These are phyloP conservation scores for Cardamine resedifolia DNA, from an alignment of 345 rosid genomes.

Conservation along the genomic window DNA sequence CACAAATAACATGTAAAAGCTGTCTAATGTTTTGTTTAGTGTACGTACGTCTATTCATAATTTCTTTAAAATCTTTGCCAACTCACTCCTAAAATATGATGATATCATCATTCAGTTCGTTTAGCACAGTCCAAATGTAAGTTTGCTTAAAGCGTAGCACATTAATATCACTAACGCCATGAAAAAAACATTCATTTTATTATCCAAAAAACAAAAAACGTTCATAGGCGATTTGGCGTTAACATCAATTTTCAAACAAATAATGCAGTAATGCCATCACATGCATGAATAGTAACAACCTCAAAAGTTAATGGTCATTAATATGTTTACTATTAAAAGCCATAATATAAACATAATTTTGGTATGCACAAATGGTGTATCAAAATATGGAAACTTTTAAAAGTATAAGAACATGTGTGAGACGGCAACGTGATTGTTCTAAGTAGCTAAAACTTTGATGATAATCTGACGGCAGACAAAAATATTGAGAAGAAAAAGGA, in stretches of 20 bases:
- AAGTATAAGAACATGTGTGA: not conserved
- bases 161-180: not conserved
- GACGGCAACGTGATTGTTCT: not conserved
- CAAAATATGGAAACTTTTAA: not conserved
- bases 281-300: not conserved
- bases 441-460: not conserved
- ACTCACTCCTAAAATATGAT: not conserved
- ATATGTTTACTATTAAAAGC: not conserved
- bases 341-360: not conserved
- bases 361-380: not conserved
- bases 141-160: not conserved
- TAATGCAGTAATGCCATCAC: not conserved
- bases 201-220: not conserved
- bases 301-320: not conserved
- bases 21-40: slow-evolving; percentile 8
- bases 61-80: not conserved
- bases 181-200: not conserved
- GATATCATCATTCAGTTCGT: not conserved
- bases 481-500: not conserved
- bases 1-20: slow-evolving; percentile 17
- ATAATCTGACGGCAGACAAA: slow-evolving; percentile 21
- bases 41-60: not conserved
- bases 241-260: not conserved
- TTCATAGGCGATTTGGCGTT: not conserved
- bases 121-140: not conserved